phyloP scores from a whole-genome alignment of 768 basidiomycete genomes.

The Auricularia heimuer region DNA sequence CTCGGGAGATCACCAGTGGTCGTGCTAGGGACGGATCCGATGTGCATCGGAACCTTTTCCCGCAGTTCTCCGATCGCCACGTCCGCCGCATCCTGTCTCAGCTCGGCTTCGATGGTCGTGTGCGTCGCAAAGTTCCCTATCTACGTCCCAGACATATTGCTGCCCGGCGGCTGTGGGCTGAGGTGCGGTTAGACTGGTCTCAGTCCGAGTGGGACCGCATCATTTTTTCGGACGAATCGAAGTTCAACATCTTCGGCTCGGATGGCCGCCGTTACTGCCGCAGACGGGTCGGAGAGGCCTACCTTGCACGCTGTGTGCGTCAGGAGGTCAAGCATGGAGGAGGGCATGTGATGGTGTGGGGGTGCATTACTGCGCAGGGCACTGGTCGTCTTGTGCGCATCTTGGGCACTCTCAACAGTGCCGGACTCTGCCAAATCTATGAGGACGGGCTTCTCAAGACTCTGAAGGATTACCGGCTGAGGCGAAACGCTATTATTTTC shows the following conservation, averaged over 20 bases:
- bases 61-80: neutral
- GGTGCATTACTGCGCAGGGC: conserved; percentile 4
- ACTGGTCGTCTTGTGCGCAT: conserved; percentile 1
- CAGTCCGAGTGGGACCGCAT: neutral
- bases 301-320: neutral
- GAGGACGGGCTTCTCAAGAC: neutral
- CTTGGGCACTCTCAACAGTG: conserved; percentile 4
- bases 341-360: conserved; percentile 9
- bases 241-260: neutral
- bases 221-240: conserved; percentile 3
- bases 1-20: neutral
- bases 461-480: neutral
- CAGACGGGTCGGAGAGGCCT: neutral
- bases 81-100: neutral
- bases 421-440: conserved; percentile 2
- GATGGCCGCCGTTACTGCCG: conserved; percentile 1
- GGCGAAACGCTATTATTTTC: neutral
- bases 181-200: neutral
- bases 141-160: neutral
- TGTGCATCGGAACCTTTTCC: neutral
- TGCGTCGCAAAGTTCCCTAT: neutral
- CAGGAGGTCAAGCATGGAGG: conserved; percentile 7
- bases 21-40: neutral
- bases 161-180: neutral
- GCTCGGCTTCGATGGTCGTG: neutral